Conservation (phyloP, 2,329 filamentous ascomycete species). For the Colletotrichum sublineola region DNA sequence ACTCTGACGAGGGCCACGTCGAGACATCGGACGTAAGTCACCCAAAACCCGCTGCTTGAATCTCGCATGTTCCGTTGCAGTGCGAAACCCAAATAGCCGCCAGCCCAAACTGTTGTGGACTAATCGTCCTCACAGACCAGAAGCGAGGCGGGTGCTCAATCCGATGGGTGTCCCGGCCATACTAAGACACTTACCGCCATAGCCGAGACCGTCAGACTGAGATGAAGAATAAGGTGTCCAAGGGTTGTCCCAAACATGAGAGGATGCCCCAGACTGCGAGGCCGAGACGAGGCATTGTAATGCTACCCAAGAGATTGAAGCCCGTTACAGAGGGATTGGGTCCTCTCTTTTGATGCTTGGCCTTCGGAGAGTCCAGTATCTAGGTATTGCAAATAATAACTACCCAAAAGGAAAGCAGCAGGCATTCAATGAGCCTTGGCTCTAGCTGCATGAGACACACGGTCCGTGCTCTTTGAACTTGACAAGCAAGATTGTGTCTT, state of each 20-base stretch:
- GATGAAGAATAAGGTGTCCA: conserved; percentile 29
- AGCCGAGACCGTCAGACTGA: conserved; percentile 28
- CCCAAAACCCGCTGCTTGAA: conserved; percentile 20
- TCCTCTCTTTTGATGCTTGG: neutral
- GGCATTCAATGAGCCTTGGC: neutral
- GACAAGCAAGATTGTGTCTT: conserved; percentile 11
- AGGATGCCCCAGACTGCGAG: conserved; percentile 3
- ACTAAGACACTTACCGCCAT: conserved; percentile 20
- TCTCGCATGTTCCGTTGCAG: conserved; percentile 12
- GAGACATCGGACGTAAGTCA: conserved; percentile 29
- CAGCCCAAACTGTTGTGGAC: conserved; percentile 5
- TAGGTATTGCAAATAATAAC: neutral
- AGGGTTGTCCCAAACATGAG: conserved; percentile 18
- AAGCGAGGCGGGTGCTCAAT: conserved; percentile 8
- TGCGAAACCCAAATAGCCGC: neutral
- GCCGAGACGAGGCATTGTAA: conserved; percentile 4
- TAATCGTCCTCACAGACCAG: neutral
- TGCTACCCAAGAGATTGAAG: neutral
- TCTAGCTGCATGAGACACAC: neutral
- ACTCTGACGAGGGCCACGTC: conserved; percentile 38
- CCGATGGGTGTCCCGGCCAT: neutral
- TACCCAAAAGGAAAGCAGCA: neutral
- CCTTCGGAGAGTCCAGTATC: neutral
- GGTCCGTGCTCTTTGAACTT: conserved; percentile 13
- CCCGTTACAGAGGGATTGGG: neutral